Evolutionary conservation across 495 filamentous ascomycete species (phyloP).

Genomic region (Aspergillus sclerotiicarbonarius): DNA sequence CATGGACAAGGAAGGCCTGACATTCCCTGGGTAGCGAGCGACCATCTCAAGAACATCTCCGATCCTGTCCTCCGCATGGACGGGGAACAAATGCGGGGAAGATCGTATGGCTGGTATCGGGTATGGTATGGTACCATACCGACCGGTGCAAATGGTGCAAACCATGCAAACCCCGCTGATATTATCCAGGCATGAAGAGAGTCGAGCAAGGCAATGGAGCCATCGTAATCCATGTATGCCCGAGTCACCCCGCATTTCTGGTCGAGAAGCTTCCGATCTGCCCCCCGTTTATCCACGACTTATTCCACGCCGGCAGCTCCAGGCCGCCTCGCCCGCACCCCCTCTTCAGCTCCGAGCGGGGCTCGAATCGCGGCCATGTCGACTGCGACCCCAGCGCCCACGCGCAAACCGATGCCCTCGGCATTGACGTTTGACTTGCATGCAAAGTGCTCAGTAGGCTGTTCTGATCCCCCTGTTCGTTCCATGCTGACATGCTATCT

Average conservation of each 20-base stretch:
- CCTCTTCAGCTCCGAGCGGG: slow-evolving; percentile 12
- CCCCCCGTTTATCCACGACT: background rate
- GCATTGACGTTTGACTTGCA: slow-evolving; percentile 81
- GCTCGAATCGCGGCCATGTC: slow-evolving; percentile 37
- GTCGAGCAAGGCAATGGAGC: background rate
- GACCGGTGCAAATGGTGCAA: slow-evolving; percentile 17
- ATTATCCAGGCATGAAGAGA: slow-evolving; percentile 9
- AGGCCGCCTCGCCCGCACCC: background rate
- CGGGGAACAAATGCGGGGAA: background rate
- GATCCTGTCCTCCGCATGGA: background rate
- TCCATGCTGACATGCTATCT: background rate
- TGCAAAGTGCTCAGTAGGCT: slow-evolving; percentile 77
- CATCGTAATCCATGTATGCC: background rate
- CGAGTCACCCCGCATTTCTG: background rate
- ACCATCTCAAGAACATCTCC: background rate
- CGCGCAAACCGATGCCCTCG: slow-evolving; percentile 57
- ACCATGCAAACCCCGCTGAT: slow-evolving; percentile 16
- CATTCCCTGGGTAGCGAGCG: too few relatives aligned
- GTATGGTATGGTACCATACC: slow-evolving; percentile 2
- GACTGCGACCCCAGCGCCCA: slow-evolving; percentile 21
- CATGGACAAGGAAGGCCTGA: too few relatives aligned
- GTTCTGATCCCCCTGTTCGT: slow-evolving; percentile 1
- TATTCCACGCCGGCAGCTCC: background rate
- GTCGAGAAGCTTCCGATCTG: slow-evolving; percentile 11
- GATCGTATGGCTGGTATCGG: background rate